These are phyloP conservation scores for Yamadazyma oceani DNA, from an alignment of 1,139 yeast genomes.

Conservation along the genomic window DNA sequence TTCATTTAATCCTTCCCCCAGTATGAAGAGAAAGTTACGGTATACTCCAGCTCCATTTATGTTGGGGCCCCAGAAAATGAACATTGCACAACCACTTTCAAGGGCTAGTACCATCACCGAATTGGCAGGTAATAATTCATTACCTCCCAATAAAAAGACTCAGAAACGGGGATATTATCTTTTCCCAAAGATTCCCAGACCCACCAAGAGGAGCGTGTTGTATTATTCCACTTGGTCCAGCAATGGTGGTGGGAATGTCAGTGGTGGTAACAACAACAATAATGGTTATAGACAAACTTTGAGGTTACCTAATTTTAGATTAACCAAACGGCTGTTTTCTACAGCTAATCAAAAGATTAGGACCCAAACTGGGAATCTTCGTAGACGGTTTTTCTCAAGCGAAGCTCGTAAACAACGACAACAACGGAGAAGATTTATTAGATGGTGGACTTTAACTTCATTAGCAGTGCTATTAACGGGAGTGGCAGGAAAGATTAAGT, in stretches of 20 bases:
- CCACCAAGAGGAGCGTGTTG: slow-evolving; percentile 59
- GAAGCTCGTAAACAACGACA: slow-evolving; percentile 45
- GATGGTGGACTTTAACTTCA: slow-evolving; percentile 72
- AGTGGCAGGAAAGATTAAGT: slow-evolving; percentile 54
- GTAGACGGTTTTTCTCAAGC: slow-evolving; percentile 42
- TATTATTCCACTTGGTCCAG: slow-evolving; percentile 51
- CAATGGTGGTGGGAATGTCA: slow-evolving; percentile 9
- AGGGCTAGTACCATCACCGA: slow-evolving; percentile 44
- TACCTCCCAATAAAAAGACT: slow-evolving; percentile 17
- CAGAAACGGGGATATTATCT: slow-evolving; percentile 32
- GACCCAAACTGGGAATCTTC: slow-evolving; percentile 37
- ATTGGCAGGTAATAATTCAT: slow-evolving; percentile 17
- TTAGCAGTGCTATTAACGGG: slow-evolving; percentile 65
- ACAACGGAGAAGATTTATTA: slow-evolving; percentile 51
- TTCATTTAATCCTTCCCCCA: slow-evolving; percentile 17
- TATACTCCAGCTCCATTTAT: slow-evolving; percentile 21
- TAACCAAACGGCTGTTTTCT: slow-evolving; percentile 37
- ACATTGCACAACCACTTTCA: slow-evolving; percentile 45
- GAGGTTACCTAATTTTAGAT: slow-evolving; percentile 25
- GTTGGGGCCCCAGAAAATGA: slow-evolving; percentile 31
- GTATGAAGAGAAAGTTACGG: slow-evolving; percentile 14
- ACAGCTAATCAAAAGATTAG: slow-evolving; percentile 40
- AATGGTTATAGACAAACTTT: slow-evolving; percentile 19
- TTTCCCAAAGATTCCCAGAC: slow-evolving; percentile 64
- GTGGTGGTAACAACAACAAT: not conserved